phyloP scores from a whole-genome alignment of 2,329 filamentous ascomycete species.

The Neonectria hederae region DNA sequence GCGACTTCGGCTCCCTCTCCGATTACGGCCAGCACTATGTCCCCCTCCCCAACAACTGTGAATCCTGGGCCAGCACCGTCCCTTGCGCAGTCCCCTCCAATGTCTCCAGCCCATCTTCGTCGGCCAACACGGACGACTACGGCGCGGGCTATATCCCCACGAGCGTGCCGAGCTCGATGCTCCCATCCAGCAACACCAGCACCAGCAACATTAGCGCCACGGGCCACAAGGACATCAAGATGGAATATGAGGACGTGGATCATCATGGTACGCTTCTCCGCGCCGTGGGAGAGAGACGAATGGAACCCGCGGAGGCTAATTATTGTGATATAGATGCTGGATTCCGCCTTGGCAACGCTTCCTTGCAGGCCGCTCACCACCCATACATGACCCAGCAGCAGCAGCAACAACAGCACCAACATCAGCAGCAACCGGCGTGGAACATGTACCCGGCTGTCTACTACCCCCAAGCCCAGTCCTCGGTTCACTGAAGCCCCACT shows the following conservation, averaged over 20 bases:
- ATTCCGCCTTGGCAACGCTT: constrained; percentile 46
- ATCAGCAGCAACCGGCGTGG: constrained; percentile 44
- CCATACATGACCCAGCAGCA: constrained; percentile 41
- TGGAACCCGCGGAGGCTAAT: constrained; percentile 39
- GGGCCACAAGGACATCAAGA: constrained; percentile 51
- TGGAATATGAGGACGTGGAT: constrained; percentile 52
- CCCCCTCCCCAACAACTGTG: constrained; percentile 53
- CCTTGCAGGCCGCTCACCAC: constrained; percentile 33
- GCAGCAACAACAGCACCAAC: constrained; percentile 31
- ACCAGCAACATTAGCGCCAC: constrained; percentile 43
- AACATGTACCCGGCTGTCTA: constrained; percentile 47
- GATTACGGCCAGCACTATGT: constrained; percentile 54
- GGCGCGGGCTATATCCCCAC: constrained; percentile 57
- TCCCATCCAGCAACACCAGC: constrained; percentile 46
- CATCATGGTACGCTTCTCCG: constrained; percentile 40
- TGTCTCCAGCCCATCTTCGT: constrained; percentile 63
- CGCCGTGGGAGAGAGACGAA: background rate
- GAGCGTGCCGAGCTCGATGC: constrained; percentile 57
- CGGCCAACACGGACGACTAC: constrained; percentile 59
- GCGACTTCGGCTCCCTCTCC: constrained; percentile 55
- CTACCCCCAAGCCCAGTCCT: constrained; percentile 47
- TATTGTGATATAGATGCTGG: constrained; percentile 44
- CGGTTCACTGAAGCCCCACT: constrained; percentile 44
- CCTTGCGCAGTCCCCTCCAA: constrained; percentile 57
- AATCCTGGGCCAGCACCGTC: constrained; percentile 57